Percentiles rank a stretch among this genome's conserved stretches.
Evolutionary conservation across 73 alveolate species (phyloP).

Genomic region (Effrenium voratum): DNA sequence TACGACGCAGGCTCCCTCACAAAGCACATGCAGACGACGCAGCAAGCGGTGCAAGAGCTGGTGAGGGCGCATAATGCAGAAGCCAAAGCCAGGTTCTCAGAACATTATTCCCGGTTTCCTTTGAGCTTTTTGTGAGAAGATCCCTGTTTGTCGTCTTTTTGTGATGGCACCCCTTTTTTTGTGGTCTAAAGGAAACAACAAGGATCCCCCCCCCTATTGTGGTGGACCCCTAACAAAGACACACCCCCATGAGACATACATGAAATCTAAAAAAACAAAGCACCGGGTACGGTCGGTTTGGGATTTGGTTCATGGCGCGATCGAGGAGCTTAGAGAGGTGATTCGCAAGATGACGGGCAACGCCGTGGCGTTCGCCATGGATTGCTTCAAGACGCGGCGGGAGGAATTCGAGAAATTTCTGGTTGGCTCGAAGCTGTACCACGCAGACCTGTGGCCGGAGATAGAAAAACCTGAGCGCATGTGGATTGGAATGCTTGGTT

Average conservation of each 20-base stretch:
- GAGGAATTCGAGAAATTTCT: slow-evolving; percentile 16
- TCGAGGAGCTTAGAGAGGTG: slow-evolving; percentile 1
- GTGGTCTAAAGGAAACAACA: too few species aligned
- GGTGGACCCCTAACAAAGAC: too few species aligned
- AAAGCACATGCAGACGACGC: slow-evolving; percentile 22
- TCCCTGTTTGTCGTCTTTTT: too few species aligned
- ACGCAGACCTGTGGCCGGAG: not conserved
- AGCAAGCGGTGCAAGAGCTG: slow-evolving; percentile 24
- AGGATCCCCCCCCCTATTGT: too few species aligned
- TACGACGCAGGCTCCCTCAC: slow-evolving; percentile 6
- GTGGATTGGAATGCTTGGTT: not conserved
- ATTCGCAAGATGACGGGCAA: not conserved
- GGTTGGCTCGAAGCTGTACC: slow-evolving; percentile 14
- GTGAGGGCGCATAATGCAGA: not conserved
- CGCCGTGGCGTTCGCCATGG: slow-evolving; percentile 15
- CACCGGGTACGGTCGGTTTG: not conserved
- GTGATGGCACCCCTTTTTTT: too few species aligned
- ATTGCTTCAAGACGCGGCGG: not conserved
- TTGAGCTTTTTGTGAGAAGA: not conserved
- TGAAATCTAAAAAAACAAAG: too few species aligned
- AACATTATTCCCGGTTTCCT: not conserved
- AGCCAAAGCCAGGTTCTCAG: not conserved
- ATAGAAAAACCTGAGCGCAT: not conserved
- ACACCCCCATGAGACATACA: too few species aligned
- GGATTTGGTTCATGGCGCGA: not conserved